Evolutionary conservation across 768 basidiomycete species (phyloP).

Genomic region (Boletus edulis): DNA sequence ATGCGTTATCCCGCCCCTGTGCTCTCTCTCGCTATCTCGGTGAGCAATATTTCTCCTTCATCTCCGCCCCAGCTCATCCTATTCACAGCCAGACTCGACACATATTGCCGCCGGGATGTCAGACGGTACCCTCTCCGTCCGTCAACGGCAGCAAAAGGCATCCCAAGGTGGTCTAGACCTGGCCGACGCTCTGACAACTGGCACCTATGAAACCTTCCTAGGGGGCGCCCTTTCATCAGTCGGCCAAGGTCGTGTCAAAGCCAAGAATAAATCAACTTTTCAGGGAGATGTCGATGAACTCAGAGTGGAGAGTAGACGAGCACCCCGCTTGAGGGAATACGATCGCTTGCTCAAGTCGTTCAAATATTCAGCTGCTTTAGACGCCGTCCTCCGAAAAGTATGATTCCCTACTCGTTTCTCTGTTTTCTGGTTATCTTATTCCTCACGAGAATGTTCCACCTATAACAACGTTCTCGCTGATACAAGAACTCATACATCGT

Average conservation of each 20-base stretch:
- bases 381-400: conserved; percentile 86
- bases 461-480: conserved; percentile 81
- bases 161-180: conserved; percentile 48
- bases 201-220: conserved; percentile 68
- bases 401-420: conserved; percentile 5
- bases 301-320: conserved; percentile 69
- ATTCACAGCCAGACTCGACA: conserved; percentile 83
- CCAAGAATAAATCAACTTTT: conserved; percentile 47
- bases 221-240: conserved; percentile 51
- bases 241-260: conserved; percentile 53
- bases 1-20: conserved; percentile 97
- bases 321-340: conserved; percentile 76
- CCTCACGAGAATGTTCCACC: conserved; percentile 73
- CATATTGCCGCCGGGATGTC: conserved; percentile 98
- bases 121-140: conserved; percentile 97
- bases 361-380: conserved; percentile 92
- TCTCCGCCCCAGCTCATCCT: conserved; percentile 5
- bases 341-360: conserved; percentile 88
- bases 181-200: conserved; percentile 43
- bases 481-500: conserved; percentile 90
- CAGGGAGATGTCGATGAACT: conserved; percentile 71
- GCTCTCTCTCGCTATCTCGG: conserved; percentile 87
- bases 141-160: conserved; percentile 77
- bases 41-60: conserved; percentile 29
- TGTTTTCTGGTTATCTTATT: background rate